Percentiles rank a stretch among this genome's conserved stretches.
These are phyloP conservation scores for Cystobasidium slooffiae DNA, from an alignment of 1,284 basidiomycete species.

Conservation along the genomic window DNA sequence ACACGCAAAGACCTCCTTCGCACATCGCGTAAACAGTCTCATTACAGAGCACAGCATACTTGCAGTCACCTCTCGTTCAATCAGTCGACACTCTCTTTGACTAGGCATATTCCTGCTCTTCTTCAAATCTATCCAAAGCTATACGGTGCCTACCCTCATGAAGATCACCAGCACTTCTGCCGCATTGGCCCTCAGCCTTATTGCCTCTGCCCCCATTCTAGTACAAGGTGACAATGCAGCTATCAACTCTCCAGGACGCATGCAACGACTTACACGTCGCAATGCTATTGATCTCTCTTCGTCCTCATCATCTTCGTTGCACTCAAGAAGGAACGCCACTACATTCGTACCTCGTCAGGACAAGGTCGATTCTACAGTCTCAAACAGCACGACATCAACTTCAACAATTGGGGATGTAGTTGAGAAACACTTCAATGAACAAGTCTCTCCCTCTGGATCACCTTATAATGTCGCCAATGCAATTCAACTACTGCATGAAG, in stretches of 20 bases:
- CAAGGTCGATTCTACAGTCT: slow-evolving; percentile 25
- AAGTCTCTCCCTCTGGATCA: neutral
- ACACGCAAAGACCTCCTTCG: neutral
- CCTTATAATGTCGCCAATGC: slow-evolving; percentile 20
- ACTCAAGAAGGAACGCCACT: slow-evolving; percentile 12
- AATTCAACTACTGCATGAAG: slow-evolving; percentile 5
- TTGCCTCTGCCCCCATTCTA: slow-evolving; percentile 2
- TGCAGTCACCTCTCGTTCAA: neutral
- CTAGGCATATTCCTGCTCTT: too few relatives aligned
- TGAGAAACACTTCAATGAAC: neutral
- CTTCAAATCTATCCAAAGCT: too few relatives aligned
- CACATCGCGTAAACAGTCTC: neutral
- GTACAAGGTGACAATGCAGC: neutral
- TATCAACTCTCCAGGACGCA: neutral
- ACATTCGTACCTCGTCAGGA: slow-evolving; percentile 13
- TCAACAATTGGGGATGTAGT: slow-evolving; percentile 11
- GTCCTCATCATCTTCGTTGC: neutral
- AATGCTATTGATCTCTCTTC: slow-evolving; percentile 7
- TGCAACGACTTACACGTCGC: slow-evolving; percentile 22
- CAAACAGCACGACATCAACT: slow-evolving; percentile 4
- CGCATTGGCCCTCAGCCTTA: slow-evolving; percentile 7
- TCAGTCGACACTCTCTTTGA: too few relatives aligned
- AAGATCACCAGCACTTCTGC: neutral
- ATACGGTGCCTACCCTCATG: neutral
- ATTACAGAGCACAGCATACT: neutral